These are phyloP conservation scores for Candida silvatica DNA, from an alignment of 805 yeast genomes.

Conservation along the genomic window DNA sequence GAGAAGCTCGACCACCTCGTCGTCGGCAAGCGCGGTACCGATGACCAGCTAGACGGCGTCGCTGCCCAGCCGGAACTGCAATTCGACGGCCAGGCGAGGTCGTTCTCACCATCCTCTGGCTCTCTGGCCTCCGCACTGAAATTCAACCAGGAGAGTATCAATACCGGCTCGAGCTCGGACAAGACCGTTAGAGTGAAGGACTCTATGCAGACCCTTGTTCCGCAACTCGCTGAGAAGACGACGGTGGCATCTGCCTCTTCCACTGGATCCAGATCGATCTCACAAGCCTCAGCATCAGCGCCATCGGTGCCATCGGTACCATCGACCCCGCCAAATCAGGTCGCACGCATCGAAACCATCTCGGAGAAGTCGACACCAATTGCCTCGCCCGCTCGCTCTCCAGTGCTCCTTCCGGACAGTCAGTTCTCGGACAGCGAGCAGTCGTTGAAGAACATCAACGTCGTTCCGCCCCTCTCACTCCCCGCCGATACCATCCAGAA, in stretches of 20 bases:
- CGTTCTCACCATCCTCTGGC: no score
- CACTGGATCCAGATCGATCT: neutral
- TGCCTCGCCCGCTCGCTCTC: slow-evolving; percentile 7
- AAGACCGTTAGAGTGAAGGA: slow-evolving; percentile 4
- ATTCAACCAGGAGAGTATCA: no score
- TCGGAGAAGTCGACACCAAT: neutral
- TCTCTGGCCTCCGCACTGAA: no score
- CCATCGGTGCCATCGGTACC: neutral
- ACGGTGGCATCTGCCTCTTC: no score
- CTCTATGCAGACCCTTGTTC: slow-evolving; percentile 5
- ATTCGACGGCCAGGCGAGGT: no score
- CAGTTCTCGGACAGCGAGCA: slow-evolving; percentile 1
- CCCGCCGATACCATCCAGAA: neutral
- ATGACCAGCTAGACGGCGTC: no score
- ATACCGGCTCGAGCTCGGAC: neutral
- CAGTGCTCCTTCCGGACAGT: slow-evolving; percentile 2
- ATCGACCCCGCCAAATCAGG: no score
- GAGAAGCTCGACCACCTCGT: no score
- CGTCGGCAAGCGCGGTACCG: no score
- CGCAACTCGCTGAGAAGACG: slow-evolving; percentile 1
- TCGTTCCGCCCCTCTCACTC: neutral
- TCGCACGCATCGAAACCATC: no score
- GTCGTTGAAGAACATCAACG: no score
- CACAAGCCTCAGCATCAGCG: neutral
- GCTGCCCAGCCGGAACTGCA: no score